These are phyloP conservation scores for Trichoderma endophyticum DNA, from an alignment of 2,329 filamentous ascomycete genomes.

Conservation along the genomic window DNA sequence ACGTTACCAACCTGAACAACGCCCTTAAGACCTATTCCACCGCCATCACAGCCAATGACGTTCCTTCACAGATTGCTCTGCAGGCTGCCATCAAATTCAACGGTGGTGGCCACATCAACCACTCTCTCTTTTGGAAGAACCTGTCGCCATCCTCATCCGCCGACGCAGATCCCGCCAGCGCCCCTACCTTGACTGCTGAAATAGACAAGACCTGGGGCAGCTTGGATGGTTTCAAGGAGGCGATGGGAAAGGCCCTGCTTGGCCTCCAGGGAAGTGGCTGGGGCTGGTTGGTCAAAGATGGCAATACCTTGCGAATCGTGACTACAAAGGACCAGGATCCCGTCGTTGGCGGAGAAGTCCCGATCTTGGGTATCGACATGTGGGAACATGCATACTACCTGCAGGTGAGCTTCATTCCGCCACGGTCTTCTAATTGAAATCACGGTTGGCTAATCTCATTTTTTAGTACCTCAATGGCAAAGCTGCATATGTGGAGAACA, in stretches of 20 bases:
- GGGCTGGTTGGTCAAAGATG: constrained; percentile 77
- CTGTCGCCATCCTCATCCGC: constrained; percentile 59
- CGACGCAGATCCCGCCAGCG: constrained; percentile 54
- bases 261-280: constrained; percentile 81
- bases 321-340: constrained; percentile 88
- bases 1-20: constrained; percentile 72
- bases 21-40: constrained; percentile 58
- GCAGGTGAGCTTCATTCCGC: constrained; percentile 48
- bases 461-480: constrained; percentile 74
- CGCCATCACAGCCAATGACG: constrained; percentile 55
- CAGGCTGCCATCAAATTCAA: constrained; percentile 78
- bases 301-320: constrained; percentile 61
- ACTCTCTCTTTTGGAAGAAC: constrained; percentile 89
- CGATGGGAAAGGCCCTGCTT: constrained; percentile 63
- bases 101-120: constrained; percentile 89
- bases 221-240: constrained; percentile 61
- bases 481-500: constrained; percentile 69
- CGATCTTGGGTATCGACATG: constrained; percentile 79
- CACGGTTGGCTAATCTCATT: not conserved
- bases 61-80: constrained; percentile 63
- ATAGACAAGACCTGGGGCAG: constrained; percentile 68
- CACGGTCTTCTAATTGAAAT: too few relatives aligned
- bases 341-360: constrained; percentile 60
- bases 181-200: constrained; percentile 57
- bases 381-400: constrained; percentile 94